Percentiles rank a stretch among this genome's conserved stretches.
These are phyloP conservation scores for Panicum miliaceum DNA, from an alignment of 176 grass and related monocot species.

Conservation along the genomic window DNA sequence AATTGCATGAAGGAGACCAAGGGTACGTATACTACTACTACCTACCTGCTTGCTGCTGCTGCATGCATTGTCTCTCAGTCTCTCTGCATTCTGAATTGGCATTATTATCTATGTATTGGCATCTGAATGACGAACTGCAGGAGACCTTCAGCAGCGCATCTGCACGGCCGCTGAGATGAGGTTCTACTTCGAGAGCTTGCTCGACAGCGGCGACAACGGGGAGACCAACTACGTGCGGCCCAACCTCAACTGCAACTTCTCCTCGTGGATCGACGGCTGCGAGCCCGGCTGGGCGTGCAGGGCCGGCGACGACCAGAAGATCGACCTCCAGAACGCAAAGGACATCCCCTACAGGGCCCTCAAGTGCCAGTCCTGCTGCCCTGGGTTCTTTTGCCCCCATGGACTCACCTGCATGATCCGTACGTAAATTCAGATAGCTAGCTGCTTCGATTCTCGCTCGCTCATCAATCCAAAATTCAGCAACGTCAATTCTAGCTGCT, in stretches of 20 bases:
- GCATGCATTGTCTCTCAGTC: too few relatives aligned
- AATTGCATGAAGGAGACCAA: constrained; percentile 79
- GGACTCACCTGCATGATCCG: constrained; percentile 99
- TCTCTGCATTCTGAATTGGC: not conserved
- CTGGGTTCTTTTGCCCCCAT: constrained; percentile 92
- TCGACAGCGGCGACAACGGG: constrained; percentile 41
- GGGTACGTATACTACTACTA: too few relatives aligned
- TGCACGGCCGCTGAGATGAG: constrained; percentile 89
- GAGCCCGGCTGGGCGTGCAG: constrained; percentile 93
- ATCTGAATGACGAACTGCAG: constrained; percentile 45
- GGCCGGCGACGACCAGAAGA: constrained; percentile 49
- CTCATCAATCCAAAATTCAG: too few relatives aligned
- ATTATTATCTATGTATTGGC: too few relatives aligned
- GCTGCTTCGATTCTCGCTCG: too few relatives aligned
- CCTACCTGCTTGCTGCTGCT: too few relatives aligned
- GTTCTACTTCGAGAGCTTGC: constrained; percentile 88
- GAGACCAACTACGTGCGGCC: constrained; percentile 73
- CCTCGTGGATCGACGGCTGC: constrained; percentile 85
- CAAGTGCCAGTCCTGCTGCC: constrained; percentile 76
- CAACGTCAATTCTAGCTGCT: too few relatives aligned
- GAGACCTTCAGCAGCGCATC: constrained; percentile 73
- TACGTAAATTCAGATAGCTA: constrained; percentile 10
- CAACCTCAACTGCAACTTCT: constrained; percentile 92
- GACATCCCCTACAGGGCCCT: constrained; percentile 56
- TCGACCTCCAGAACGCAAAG: constrained; percentile 69